Evolutionary conservation across 371 early-diverging fungal genomes (phyloP).

Genomic region (Nosema muscidifuracis): DNA sequence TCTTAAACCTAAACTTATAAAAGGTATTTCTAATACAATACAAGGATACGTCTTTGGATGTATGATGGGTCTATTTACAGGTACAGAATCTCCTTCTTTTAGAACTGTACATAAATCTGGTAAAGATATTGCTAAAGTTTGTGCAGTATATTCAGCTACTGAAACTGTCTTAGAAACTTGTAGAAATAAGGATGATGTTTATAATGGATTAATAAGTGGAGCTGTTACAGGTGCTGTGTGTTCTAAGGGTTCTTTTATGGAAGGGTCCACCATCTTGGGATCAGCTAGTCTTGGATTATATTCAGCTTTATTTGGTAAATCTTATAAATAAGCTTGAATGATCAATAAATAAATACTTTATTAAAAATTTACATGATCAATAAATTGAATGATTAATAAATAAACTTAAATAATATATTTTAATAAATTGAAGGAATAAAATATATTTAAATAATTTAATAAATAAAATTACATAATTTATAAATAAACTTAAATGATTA

Average conservation of each 20-base stretch:
- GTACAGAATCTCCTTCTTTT: slow-evolving; percentile 4
- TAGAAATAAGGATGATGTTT: slow-evolving; percentile 25
- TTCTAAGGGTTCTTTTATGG: not conserved
- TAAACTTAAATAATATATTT: too few relatives aligned
- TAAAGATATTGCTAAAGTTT: slow-evolving; percentile 53
- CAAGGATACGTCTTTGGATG: slow-evolving; percentile 58
- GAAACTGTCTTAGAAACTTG: slow-evolving; percentile 32
- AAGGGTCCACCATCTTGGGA: slow-evolving; percentile 18
- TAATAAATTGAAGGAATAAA: too few relatives aligned
- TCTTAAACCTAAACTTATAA: slow-evolving; percentile 37
- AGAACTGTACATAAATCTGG: slow-evolving; percentile 42
- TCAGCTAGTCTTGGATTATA: slow-evolving; percentile 7
- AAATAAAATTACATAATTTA: too few relatives aligned
- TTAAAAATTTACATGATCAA: too few relatives aligned
- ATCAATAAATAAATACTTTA: too few relatives aligned
- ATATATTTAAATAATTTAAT: too few relatives aligned
- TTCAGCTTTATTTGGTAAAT: not conserved
- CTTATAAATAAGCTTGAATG: too few relatives aligned
- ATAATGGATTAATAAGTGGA: slow-evolving; percentile 34
- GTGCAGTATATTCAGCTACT: slow-evolving; percentile 41
- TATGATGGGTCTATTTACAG: slow-evolving; percentile 46
- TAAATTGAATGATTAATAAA: too few relatives aligned
- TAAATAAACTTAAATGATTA: too few relatives aligned
- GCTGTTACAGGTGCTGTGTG: slow-evolving; percentile 41
- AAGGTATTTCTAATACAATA: slow-evolving; percentile 20